phyloP scores from a whole-genome alignment of 2,329 filamentous ascomycete genomes.

The Pestalotiopsis sp. region DNA sequence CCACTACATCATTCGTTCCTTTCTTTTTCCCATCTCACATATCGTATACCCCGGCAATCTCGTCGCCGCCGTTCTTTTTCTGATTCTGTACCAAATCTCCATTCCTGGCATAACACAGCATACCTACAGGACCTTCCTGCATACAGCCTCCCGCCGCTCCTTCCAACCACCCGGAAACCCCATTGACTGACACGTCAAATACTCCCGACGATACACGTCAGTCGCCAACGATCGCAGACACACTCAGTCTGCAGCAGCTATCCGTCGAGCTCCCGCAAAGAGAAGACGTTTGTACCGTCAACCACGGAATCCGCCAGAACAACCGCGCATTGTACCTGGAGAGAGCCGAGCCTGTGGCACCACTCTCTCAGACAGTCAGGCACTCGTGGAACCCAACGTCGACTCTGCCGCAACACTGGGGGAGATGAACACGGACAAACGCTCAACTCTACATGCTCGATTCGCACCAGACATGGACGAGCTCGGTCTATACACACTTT shows the following conservation, averaged over 20 bases:
- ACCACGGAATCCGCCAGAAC: conserved; percentile 22
- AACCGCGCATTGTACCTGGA: conserved; percentile 21
- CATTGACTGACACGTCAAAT: neutral
- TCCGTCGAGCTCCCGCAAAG: conserved; percentile 18
- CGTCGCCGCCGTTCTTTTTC: neutral
- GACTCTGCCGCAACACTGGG: conserved; percentile 11
- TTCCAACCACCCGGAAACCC: neutral
- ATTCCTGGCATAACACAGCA: neutral
- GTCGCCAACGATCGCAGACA: neutral
- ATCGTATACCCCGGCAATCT: conserved; percentile 1
- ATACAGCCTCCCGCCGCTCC: conserved; percentile 2
- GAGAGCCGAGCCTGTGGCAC: conserved; percentile 17
- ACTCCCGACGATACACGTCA: neutral
- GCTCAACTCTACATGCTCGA: conserved; percentile 15
- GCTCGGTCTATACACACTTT: conserved; percentile 22
- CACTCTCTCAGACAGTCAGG: conserved; percentile 11
- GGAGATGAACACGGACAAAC: conserved; percentile 28
- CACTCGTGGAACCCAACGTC: conserved; percentile 18
- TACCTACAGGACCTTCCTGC: neutral
- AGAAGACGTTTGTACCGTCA: conserved; percentile 21
- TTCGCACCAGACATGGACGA: conserved; percentile 26
- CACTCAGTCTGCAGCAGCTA: conserved; percentile 19
- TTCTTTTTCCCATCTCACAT: neutral
- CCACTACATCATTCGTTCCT: conserved; percentile 9
- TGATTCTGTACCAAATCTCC: neutral